Percentiles rank a stretch among this genome's conserved stretches.
Evolutionary conservation across 371 early-diverging fungal genomes (phyloP).

Genomic region (Apophysomyces ossiformis): DNA sequence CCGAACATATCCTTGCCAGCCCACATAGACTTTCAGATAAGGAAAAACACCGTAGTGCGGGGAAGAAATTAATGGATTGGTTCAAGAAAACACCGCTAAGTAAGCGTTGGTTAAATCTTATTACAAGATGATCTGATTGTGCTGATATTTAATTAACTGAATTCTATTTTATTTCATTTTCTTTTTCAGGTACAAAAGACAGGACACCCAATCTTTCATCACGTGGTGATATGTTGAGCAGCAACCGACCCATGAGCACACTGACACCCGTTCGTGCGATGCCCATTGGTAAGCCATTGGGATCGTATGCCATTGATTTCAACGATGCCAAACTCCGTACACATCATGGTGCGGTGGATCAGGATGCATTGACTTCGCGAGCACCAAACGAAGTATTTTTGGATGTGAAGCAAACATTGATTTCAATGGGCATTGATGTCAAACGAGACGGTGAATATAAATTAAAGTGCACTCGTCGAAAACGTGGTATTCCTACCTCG

Average conservation of each 20-base stretch:
- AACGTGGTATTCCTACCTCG: slow-evolving; percentile 29
- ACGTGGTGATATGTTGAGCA: slow-evolving; percentile 7
- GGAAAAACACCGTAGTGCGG: slow-evolving; percentile 49
- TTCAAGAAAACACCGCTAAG: slow-evolving; percentile 68
- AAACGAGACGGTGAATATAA: slow-evolving; percentile 76
- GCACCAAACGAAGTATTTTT: slow-evolving; percentile 73
- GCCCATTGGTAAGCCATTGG: slow-evolving; percentile 20
- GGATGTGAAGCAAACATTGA: slow-evolving; percentile 69
- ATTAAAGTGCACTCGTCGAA: slow-evolving; percentile 70
- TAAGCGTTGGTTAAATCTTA: slow-evolving; percentile 27
- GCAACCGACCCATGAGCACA: slow-evolving; percentile 9
- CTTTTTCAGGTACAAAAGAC: slow-evolving; percentile 5
- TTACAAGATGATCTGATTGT: no score
- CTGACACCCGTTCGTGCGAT: slow-evolving; percentile 9
- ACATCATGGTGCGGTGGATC: slow-evolving; percentile 83
- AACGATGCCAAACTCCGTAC: slow-evolving; percentile 66
- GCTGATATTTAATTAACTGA: not conserved
- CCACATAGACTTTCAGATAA: slow-evolving; percentile 24
- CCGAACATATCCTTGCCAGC: slow-evolving; percentile 32
- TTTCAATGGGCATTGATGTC: slow-evolving; percentile 72
- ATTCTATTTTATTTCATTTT: slow-evolving; percentile 7
- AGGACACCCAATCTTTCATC: slow-evolving; percentile 14
- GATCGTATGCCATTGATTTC: slow-evolving; percentile 27
- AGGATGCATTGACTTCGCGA: slow-evolving; percentile 72
- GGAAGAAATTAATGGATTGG: slow-evolving; percentile 76